These are phyloP conservation scores for Datura wrightii DNA, from an alignment of 257 asterid species.

Conservation along the genomic window DNA sequence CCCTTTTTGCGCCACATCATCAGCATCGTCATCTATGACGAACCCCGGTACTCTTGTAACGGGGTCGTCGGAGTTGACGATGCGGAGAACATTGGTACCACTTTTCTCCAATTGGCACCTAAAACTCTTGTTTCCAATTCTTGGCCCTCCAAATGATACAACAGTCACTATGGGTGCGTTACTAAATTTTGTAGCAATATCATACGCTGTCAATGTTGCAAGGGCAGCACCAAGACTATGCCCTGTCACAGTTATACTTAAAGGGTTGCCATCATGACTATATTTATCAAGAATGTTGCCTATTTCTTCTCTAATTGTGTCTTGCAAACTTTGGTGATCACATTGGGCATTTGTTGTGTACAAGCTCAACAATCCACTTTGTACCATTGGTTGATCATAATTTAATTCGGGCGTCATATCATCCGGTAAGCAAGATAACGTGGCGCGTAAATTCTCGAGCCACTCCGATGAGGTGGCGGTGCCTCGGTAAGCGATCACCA, in stretches of 20 bases:
- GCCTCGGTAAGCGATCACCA: slow-evolving; percentile 83
- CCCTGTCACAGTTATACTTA: slow-evolving; percentile 90
- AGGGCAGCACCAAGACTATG: slow-evolving; percentile 96
- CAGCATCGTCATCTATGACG: slow-evolving; percentile 33
- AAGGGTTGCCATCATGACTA: slow-evolving; percentile 49
- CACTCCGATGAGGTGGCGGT: slow-evolving; percentile 85
- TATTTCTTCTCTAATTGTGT: slow-evolving; percentile 53
- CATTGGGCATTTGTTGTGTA: slow-evolving; percentile 56
- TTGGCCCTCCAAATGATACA: slow-evolving; percentile 88
- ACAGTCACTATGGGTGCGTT: slow-evolving; percentile 81
- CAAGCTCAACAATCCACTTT: slow-evolving; percentile 75
- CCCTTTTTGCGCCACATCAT: not conserved
- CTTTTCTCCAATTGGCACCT: slow-evolving; percentile 58
- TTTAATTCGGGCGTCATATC: slow-evolving; percentile 51
- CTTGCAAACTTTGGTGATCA: slow-evolving; percentile 49
- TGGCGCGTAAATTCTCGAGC: slow-evolving; percentile 81
- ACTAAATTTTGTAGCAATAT: slow-evolving; percentile 56
- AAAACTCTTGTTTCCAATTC: slow-evolving; percentile 76
- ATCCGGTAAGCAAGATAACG: slow-evolving; percentile 50
- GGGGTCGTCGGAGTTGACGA: slow-evolving; percentile 78
- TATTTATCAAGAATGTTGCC: slow-evolving; percentile 49
- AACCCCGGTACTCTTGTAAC: slow-evolving; percentile 83
- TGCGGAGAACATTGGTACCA: slow-evolving; percentile 70
- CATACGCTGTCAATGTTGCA: slow-evolving; percentile 84
- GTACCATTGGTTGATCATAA: slow-evolving; percentile 62